Evolutionary conservation across 441 rosid genomes (phyloP).

Genomic region (Populus trichocarpa): DNA sequence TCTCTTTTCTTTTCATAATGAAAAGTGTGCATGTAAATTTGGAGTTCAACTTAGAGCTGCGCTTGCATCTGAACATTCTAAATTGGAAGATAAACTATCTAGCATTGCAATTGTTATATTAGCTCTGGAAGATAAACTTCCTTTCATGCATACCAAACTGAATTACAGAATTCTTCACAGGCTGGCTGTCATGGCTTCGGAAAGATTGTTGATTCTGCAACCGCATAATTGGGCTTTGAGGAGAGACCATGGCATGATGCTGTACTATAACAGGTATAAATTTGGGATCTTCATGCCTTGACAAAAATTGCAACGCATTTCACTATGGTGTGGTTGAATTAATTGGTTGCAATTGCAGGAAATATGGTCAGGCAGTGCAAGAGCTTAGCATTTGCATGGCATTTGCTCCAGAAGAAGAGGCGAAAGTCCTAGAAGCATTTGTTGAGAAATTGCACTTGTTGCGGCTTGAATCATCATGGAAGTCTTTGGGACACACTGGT

Average conservation of each 20-base stretch:
- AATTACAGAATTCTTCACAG: constrained; percentile 30
- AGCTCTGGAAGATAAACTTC: neutral
- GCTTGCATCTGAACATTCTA: too few relatives aligned
- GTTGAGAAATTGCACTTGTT: constrained; percentile 77
- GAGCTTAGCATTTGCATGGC: constrained; percentile 95
- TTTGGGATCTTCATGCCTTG: neutral
- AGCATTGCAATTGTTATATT: neutral
- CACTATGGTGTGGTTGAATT: constrained; percentile 1
- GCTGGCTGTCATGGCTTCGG: constrained; percentile 81
- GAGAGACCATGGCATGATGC: constrained; percentile 87
- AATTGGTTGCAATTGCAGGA: constrained; percentile 34
- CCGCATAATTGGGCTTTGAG: constrained; percentile 78
- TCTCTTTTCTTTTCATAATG: neutral
- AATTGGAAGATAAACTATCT: neutral
- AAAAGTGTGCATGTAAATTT: neutral
- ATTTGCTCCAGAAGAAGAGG: constrained; percentile 73
- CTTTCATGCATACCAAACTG: neutral
- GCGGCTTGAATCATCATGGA: constrained; percentile 67
- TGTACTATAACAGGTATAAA: constrained; percentile 61
- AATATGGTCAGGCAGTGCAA: constrained; percentile 76
- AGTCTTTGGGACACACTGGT: constrained; percentile 50
- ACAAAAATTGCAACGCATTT: neutral
- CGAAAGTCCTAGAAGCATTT: constrained; percentile 54
- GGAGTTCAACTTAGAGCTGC: too few relatives aligned
- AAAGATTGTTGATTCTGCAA: constrained; percentile 74